Evolutionary conservation across 345 rosid species (phyloP).

Genomic region (Heritiera fomes): DNA sequence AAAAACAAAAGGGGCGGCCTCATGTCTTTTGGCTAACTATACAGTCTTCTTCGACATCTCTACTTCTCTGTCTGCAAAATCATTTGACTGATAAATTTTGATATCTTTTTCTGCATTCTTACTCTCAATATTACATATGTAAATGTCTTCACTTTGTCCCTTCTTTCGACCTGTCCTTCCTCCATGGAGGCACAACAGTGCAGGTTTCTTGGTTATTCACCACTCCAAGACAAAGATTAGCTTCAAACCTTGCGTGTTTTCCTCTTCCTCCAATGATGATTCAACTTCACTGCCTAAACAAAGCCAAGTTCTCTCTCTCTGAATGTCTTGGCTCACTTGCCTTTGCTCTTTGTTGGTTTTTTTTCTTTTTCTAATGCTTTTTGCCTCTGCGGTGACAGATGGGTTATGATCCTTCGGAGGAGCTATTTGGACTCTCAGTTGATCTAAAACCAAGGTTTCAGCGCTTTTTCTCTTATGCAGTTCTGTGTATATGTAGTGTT

Average conservation of each 20-base stretch:
- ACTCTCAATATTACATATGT: not conserved
- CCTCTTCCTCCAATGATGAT: slow-evolving; percentile 44
- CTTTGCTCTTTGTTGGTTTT: not conserved
- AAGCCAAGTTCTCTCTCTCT: slow-evolving; percentile 34
- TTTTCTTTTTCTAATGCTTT: not conserved
- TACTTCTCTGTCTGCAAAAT: not conserved
- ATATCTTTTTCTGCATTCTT: not conserved
- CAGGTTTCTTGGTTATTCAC: not conserved
- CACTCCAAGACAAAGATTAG: slow-evolving; percentile 30
- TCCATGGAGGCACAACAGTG: slow-evolving; percentile 34
- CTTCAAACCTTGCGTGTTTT: slow-evolving; percentile 39
- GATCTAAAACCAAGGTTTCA: slow-evolving; percentile 61
- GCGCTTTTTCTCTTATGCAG: not conserved
- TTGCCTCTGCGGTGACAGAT: slow-evolving; percentile 35
- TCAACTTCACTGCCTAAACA: slow-evolving; percentile 42
- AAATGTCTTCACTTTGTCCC: slow-evolving; percentile 39
- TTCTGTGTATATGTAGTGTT: not conserved
- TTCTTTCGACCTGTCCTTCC: slow-evolving; percentile 34
- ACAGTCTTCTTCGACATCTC: not conserved
- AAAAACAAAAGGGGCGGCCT: not conserved
- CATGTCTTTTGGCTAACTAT: not conserved
- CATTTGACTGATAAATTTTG: not conserved
- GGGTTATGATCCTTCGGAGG: slow-evolving; percentile 87
- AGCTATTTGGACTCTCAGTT: slow-evolving; percentile 60
- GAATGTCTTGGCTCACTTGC: not conserved